Evolutionary conservation across 2,329 filamentous ascomycete species (phyloP).

Genomic region (Lecanoromycetidae sp.): DNA sequence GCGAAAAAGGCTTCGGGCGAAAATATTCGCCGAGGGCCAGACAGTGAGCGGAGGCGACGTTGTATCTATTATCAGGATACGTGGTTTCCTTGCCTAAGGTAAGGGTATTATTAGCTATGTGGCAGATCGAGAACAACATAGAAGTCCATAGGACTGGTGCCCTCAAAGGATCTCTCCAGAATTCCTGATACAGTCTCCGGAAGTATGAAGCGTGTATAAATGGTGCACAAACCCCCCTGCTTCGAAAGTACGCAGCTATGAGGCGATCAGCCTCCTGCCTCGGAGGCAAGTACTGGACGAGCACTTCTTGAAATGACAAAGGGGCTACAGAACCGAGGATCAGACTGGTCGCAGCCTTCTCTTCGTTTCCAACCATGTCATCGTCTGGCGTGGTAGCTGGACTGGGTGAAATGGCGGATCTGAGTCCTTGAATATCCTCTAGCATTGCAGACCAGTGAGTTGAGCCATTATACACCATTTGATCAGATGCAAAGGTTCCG

Average conservation of each 20-base stretch:
- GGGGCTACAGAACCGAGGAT: not conserved
- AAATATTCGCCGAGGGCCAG: constrained; percentile 23
- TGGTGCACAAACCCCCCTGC: not conserved
- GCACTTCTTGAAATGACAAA: not conserved
- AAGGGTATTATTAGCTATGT: not conserved
- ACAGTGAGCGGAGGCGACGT: constrained; percentile 8
- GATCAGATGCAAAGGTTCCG: not conserved
- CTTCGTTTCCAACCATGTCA: not conserved
- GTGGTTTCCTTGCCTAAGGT: not conserved
- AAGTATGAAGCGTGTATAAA: constrained; percentile 1
- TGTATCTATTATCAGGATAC: not conserved
- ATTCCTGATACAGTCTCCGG: not conserved
- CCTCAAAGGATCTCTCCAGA: not conserved
- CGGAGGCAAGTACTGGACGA: not conserved
- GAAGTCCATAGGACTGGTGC: not conserved
- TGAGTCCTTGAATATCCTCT: constrained; percentile 2
- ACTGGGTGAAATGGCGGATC: not conserved
- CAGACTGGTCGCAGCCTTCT: not conserved
- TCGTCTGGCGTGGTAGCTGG: not conserved
- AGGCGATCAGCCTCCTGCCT: not conserved
- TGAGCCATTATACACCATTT: not conserved
- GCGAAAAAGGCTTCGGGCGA: constrained; percentile 20
- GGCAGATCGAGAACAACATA: not conserved
- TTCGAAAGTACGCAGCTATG: not conserved
- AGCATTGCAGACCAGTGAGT: constrained; percentile 7